phyloP scores from a whole-genome alignment of 2,329 filamentous ascomycete species.

The Aspergillus sp. region DNA sequence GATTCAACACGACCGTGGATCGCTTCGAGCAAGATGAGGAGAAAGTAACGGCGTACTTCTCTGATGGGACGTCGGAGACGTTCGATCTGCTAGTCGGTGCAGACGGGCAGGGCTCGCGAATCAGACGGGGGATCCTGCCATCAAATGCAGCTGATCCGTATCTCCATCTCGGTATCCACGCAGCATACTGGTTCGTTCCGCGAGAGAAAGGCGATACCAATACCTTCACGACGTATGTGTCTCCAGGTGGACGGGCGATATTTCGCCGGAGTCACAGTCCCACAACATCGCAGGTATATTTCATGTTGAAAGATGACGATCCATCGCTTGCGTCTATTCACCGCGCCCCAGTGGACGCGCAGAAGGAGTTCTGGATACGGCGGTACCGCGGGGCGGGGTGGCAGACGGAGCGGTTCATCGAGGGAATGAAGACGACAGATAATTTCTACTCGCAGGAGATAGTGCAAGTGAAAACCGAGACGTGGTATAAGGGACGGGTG shows the following conservation, averaged over 20 bases:
- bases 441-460: constrained; percentile 50
- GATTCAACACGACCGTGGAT: constrained; percentile 37
- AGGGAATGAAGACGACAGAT: constrained; percentile 41
- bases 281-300: constrained; percentile 25
- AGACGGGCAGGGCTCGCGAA: constrained; percentile 57
- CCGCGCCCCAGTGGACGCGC: constrained; percentile 18
- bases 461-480: constrained; percentile 37
- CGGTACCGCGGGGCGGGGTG: constrained; percentile 43
- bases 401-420: constrained; percentile 38
- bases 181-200: constrained; percentile 34
- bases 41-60: constrained; percentile 45
- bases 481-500: constrained; percentile 36
- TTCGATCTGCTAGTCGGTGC: constrained; percentile 60
- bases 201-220: constrained; percentile 23
- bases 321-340: constrained; percentile 17
- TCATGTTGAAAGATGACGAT: constrained; percentile 19
- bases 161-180: constrained; percentile 22
- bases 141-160: constrained; percentile 20
- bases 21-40: constrained; percentile 36
- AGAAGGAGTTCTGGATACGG: constrained; percentile 32
- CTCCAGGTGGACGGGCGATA: constrained; percentile 26
- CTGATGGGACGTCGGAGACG: constrained; percentile 43
- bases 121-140: constrained; percentile 47
- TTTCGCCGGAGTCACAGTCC: constrained; percentile 25
- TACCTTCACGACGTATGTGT: constrained; percentile 19